A percentile compares a stretch with the other conserved stretches of the same genome.
phyloP scores from a whole-genome alignment of 2,329 filamentous ascomycete species.

The Apiospora saccharicola region DNA sequence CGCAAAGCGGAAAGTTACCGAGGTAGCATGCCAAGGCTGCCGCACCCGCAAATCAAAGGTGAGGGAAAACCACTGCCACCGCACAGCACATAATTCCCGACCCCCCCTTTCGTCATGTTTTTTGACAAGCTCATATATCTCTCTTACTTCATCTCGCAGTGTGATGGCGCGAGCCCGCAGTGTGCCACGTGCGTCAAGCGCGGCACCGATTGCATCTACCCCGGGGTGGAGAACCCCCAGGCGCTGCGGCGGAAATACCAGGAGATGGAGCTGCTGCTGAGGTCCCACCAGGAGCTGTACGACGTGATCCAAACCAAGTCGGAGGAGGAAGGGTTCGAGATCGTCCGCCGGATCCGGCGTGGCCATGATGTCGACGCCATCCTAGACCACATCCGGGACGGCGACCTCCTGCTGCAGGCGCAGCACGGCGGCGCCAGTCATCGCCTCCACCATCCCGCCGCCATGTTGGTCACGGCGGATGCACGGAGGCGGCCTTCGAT shows the following conservation, averaged over 20 bases:
- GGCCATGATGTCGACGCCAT: constrained; percentile 13
- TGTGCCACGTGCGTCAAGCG: constrained; percentile 13
- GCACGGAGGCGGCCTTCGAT: neutral
- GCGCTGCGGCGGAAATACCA: neutral
- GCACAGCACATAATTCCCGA: neutral
- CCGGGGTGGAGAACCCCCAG: neutral
- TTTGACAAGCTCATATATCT: neutral
- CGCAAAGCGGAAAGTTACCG: neutral
- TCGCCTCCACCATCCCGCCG: neutral
- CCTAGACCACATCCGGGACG: neutral
- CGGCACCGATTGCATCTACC: constrained; percentile 4
- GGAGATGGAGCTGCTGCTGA: neutral
- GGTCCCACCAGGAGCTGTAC: constrained; percentile 12
- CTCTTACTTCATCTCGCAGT: neutral
- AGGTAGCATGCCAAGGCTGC: neutral
- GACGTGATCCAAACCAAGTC: neutral
- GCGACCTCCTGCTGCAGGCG: neutral
- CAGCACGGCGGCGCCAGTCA: neutral
- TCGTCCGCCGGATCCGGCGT: neutral
- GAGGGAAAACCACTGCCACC: neutral
- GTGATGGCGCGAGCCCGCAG: neutral
- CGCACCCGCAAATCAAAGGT: neutral
- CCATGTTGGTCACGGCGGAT: neutral
- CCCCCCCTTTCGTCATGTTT: neutral
- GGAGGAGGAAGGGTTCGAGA: neutral